These are phyloP conservation scores for Pyropia yezoensis DNA, from an alignment of 23 red algal species.

Conservation along the genomic window DNA sequence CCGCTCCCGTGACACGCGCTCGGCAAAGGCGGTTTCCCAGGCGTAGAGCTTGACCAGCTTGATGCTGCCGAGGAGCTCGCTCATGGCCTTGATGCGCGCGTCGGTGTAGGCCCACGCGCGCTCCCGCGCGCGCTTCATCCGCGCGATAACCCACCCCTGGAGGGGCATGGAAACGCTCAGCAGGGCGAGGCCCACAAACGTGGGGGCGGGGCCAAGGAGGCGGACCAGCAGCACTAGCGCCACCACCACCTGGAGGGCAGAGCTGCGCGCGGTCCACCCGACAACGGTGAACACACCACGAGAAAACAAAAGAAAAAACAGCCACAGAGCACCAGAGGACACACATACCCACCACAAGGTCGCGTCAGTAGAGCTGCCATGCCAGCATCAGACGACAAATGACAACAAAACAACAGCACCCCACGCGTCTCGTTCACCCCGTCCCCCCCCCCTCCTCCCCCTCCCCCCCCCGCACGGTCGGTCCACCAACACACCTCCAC, in stretches of 20 bases:
- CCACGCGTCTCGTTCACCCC: not conserved
- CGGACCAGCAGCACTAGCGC: slow-evolving; percentile 54
- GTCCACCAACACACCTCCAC: slow-evolving; percentile 11
- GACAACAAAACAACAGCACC: not conserved
- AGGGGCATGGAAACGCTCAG: slow-evolving; percentile 33
- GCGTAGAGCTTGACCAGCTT: slow-evolving; percentile 89
- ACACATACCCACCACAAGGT: too few species aligned
- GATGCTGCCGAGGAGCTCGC: slow-evolving; percentile 75
- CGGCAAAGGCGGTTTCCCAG: slow-evolving; percentile 75
- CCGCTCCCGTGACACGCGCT: slow-evolving; percentile 30
- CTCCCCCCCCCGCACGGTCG: not conserved
- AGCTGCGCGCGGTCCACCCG: slow-evolving; percentile 2
- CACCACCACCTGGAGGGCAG: slow-evolving; percentile 53
- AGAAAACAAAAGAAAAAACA: too few species aligned
- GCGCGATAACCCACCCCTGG: slow-evolving; percentile 38
- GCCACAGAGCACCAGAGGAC: too few species aligned
- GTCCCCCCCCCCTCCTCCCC: too few species aligned
- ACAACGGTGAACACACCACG: not conserved
- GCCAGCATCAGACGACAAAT: too few species aligned
- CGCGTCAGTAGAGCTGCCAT: too few species aligned
- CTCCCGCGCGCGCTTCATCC: slow-evolving; percentile 38
- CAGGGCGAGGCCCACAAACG: slow-evolving; percentile 46
- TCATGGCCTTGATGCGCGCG: slow-evolving; percentile 54
- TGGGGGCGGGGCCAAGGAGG: slow-evolving; percentile 52
- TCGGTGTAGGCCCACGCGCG: slow-evolving; percentile 52